Base-by-base conservation (phyloP, 2,329 filamentous ascomycete species). In the Didymella lethalis region DNA sequence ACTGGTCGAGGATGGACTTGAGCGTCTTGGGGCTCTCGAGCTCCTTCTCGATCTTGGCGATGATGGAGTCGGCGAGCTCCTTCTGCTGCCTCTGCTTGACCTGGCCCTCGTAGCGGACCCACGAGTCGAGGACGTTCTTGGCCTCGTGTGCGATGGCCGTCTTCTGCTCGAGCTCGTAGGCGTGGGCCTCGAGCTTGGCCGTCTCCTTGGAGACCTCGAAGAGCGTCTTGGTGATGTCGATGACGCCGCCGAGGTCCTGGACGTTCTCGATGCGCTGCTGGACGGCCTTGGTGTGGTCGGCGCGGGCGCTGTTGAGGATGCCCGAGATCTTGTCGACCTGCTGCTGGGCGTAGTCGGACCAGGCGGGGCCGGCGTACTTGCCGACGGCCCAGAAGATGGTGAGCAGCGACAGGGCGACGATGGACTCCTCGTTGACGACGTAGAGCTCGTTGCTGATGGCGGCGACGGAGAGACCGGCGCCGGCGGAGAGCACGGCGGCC, bases 151-250 rank as follows among this genome's bases (percentile, higher is more conserved):
- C 93, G 68, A 99, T 85, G 72, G 93, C 91, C 63, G 94, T 97
- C 84, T 89, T 90, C 84, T 99, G 95, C 87, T 98, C 93, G 70
- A 98, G 88, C 87, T 98, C 93, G 83, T 90, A 99, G 67, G 93
- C 93, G 87, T 98, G 82, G 70, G 94, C 90, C 87, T 99, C 95
- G 70, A 98, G 91, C 83, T 90, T 85, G 77, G 95, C 96, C 76
- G 95, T 99, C 88, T 99, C 95, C 93, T 97, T 98, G 77, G 95
- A 99, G 73, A 99, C 93, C 79, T 92, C 92, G 79, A 99, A 99
- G 61, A 99, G 89, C 74, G 88, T 85, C 90, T 97, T 97, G 84
- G 95, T 99, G 78, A 98, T 88, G 77, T 97, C 93, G 74, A 99
- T 91, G 73, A 99, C 95, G 73, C 91, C 88, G 70, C 90, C 87